Base-by-base conservation (phyloP, 805 yeast species). In the Suhomyces emberorum region DNA sequence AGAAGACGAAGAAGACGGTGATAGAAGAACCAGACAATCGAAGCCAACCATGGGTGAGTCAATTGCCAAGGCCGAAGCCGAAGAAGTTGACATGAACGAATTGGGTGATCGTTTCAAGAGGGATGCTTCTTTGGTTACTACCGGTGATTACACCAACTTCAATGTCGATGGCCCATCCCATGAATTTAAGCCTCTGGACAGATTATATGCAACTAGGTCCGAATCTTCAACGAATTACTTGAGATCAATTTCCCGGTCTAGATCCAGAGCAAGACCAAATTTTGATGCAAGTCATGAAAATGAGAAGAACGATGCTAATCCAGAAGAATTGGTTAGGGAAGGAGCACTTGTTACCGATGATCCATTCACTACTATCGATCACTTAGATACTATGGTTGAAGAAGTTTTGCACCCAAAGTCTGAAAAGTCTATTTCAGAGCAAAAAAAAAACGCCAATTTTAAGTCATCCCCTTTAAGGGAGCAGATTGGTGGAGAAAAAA, bases 161-260 rank as follows among this genome's bases (percentile, higher is more conserved):
- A 63, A 68, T 40, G 72, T 61, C 3, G 74, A 68, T 41, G 44
- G 43, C 11, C 65, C 63, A 10, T 48, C 47, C 4, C 37, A 35
- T 8, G 38, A 32, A 14, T 37, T 44, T 10, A 20, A 33, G 11
- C 23, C 42, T 7, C 27, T 45, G 7, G 24, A 39, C 14, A 50
- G 47, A 23, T 44, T 54, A 42, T 58, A 50, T 37, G 57, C 61
- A 46, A 45, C 67, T 48, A 48, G 72, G 51, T 50, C 70, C 1
- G 54, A 47, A 27, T 63, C 78, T 12, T 72, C 79, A 0, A 57
- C 74, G 27, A 65, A 76, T 41, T 83, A 80, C 51, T 63, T 83
- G 44, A 72, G 88, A 47, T 75, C 83, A 1, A 77, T 79, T 30
- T 79, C 85, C 1, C 66, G 84, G 55, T 78, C 84, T 1, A 65